Conservation (phyloP, 306 rosid genomes). For the Alnus glutinosa region DNA sequence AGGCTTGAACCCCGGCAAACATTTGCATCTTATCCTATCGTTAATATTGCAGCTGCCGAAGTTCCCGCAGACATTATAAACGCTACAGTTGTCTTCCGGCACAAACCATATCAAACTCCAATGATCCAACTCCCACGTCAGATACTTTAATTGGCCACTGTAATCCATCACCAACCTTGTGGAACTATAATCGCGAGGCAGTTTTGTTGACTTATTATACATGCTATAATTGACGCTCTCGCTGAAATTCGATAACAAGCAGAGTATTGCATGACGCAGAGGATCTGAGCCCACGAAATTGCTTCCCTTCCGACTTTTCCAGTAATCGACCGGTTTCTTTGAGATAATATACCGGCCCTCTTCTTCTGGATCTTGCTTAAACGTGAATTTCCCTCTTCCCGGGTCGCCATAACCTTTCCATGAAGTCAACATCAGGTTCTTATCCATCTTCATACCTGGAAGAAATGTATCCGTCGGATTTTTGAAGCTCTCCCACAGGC, state of each 20-base stretch:
- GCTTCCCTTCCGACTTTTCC: neutral
- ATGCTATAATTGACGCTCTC: neutral
- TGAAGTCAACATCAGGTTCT: slow-evolving; percentile 7
- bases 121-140: neutral
- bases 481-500: slow-evolving; percentile 49
- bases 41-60: slow-evolving; percentile 33
- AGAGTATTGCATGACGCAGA: fast-evolving
- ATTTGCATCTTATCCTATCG: slow-evolving; percentile 19
- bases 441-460: slow-evolving; percentile 43
- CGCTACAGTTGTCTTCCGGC: slow-evolving; percentile 23
- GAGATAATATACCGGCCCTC: neutral
- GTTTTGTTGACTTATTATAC: neutral
- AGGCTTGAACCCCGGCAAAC: slow-evolving; percentile 46
- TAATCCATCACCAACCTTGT: slow-evolving; percentile 34
- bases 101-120: fast-evolving
- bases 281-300: neutral
- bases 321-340: neutral
- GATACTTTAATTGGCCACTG: slow-evolving; percentile 15
- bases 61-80: slow-evolving; percentile 29
- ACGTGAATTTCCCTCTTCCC: neutral
- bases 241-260: neutral
- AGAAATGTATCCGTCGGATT: slow-evolving; percentile 57
- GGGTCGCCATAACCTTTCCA: slow-evolving; percentile 37
- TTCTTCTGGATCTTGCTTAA: neutral
- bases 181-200: too few relatives aligned